Evolutionary conservation across 2,329 filamentous ascomycete genomes (phyloP), one percentile per base, ranked within the genome.

Genomic region (Paecilomyces fulvus): DNA sequence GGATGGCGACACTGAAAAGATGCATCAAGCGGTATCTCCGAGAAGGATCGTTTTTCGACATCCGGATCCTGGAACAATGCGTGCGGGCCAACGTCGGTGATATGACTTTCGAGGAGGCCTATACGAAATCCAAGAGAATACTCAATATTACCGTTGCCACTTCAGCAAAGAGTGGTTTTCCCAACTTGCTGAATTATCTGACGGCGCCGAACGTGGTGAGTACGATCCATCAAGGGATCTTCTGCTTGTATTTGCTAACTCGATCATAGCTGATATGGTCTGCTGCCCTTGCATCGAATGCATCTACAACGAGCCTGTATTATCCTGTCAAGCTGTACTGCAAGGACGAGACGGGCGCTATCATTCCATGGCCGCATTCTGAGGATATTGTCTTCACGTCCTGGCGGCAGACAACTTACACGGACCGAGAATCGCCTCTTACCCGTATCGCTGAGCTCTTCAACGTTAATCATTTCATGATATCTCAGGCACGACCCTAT

Each of bases 381-480:
- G 69, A 77, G 57, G 74, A 85, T 58, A 82, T 83, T 14, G 79
- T 83, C 53, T 88, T 88, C 67, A 81, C 79, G n/a, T 83, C 87
- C 49, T 88, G 85, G 81, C 85, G 84, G 4, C 80, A 83, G 57
- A 80, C 82, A 20, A 82, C 80, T 6, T 85, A 87, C 70, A 80
- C 80, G 48, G 85, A 89, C 59, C 83, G 83, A 48, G 85, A 85
- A 61, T 84, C 82, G 0, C 84, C 84, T 0, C 80, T 94, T 1
- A 80, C 84, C 55, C 83, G 89, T 43, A 85, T 94, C 30, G 84
- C 87, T 6, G 88, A 92, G 73, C 82, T 92, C 10, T 94, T 94
- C 80, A 95, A 95, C 69, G 89, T 95, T 54, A 95, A 96, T 68
- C 92, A 96, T 76, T 96, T 95, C 74, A 90, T 97, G 61, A 85